A percentile compares a stretch with the other conserved stretches of the same genome.
Conservation (phyloP, 495 filamentous ascomycete genomes). For the Penicillium lividum region DNA sequence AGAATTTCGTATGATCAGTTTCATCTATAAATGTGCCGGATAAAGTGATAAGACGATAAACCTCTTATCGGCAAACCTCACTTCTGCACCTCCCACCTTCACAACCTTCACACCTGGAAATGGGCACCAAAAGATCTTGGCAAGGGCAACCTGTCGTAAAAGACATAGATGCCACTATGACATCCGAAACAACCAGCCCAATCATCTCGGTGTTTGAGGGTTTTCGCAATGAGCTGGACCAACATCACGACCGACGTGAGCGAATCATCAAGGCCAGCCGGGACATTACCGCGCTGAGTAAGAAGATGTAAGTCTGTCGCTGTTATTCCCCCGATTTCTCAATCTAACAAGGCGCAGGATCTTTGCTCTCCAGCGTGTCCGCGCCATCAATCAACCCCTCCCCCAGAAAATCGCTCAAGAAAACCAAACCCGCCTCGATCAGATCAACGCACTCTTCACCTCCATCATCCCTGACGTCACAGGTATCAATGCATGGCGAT, state of each 20-base stretch:
- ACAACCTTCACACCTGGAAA: slow-evolving; percentile 11
- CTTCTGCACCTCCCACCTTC: slow-evolving; percentile 5
- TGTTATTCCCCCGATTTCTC: not conserved
- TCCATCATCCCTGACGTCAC: slow-evolving; percentile 71
- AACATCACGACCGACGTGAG: slow-evolving; percentile 91
- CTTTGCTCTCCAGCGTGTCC: slow-evolving; percentile 84
- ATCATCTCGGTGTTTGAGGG: slow-evolving; percentile 77
- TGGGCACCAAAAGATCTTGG: slow-evolving; percentile 60
- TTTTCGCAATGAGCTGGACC: slow-evolving; percentile 86
- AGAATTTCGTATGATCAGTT: no score
- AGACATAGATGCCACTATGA: slow-evolving; percentile 28
- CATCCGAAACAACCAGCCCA: slow-evolving; percentile 27
- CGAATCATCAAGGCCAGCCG: slow-evolving; percentile 83
- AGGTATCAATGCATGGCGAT: slow-evolving; percentile 78
- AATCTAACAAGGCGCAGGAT: slow-evolving; percentile 58
- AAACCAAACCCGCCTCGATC: slow-evolving; percentile 59
- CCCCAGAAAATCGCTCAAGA: slow-evolving; percentile 66
- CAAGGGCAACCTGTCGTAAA: slow-evolving; percentile 53
- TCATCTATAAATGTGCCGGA: no score
- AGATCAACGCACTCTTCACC: slow-evolving; percentile 67
- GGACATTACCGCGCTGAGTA: slow-evolving; percentile 90
- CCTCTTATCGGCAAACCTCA: slow-evolving; percentile 6
- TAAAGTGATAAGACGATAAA: slow-evolving; percentile 3
- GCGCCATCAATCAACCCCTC: slow-evolving; percentile 61
- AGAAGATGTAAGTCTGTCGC: slow-evolving; percentile 76